phyloP scores from a whole-genome alignment of 202 grass and related monocot genomes.

The Cymbopogon flexuosus region DNA sequence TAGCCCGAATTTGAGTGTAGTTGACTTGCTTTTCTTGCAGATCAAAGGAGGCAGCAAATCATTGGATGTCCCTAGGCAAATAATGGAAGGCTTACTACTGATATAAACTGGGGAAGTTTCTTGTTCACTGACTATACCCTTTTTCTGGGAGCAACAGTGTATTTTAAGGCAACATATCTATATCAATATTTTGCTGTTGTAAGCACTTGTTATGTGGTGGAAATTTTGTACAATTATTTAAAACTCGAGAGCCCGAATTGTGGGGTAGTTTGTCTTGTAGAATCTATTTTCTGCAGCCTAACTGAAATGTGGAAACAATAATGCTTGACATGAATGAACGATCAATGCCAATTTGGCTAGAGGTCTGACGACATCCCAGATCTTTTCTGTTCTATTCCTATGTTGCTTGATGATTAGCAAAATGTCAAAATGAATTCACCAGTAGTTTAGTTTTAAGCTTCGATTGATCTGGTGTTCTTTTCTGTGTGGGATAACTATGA shows the following conservation, averaged over 20 bases:
- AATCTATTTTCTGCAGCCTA: not conserved
- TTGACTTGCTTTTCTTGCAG: slow-evolving; percentile 31
- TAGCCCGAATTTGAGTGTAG: not conserved
- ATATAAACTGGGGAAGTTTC: slow-evolving; percentile 9
- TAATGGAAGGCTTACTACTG: slow-evolving; percentile 33
- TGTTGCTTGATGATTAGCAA: not conserved
- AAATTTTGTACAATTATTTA: slow-evolving; percentile 19
- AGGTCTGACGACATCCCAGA: not conserved
- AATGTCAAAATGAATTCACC: not conserved
- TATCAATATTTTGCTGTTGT: slow-evolving; percentile 12
- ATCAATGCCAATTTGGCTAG: not conserved
- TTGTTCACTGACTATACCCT: not conserved
- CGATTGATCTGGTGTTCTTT: not conserved
- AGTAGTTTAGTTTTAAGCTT: not conserved
- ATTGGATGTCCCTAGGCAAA: slow-evolving; percentile 21
- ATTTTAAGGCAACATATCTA: slow-evolving; percentile 15
- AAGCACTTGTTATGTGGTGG: slow-evolving; percentile 7
- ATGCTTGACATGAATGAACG: not conserved
- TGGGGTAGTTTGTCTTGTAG: slow-evolving; percentile 8
- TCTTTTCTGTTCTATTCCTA: not conserved
- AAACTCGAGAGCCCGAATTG: not conserved
- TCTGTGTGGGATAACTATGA: too few species aligned
- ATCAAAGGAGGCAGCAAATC: not conserved
- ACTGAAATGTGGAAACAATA: not conserved
- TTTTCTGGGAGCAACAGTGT: not conserved